These are phyloP conservation scores for Allantophomopsis lycopodina DNA, from an alignment of 2,329 filamentous ascomycete species.

Conservation along the genomic window DNA sequence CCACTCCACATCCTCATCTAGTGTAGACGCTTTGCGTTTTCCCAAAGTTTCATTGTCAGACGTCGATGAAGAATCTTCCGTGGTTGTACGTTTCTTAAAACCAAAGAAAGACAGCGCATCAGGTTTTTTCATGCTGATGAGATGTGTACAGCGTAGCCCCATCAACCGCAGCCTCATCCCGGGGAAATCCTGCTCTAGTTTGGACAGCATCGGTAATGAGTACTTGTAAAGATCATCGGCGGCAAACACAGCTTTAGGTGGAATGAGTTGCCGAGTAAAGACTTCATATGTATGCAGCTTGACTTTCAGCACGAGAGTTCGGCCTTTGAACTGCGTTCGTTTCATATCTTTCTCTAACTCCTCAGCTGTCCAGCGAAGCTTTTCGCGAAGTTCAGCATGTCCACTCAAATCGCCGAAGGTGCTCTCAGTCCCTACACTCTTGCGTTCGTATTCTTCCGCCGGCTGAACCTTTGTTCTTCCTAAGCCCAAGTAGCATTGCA, in stretches of 20 bases:
- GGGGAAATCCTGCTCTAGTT: slow-evolving; percentile 60
- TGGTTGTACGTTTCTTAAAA: slow-evolving; percentile 23
- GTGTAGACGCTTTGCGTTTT: slow-evolving; percentile 22
- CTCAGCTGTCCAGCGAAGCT: slow-evolving; percentile 68
- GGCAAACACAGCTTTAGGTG: slow-evolving; percentile 55
- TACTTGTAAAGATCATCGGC: slow-evolving; percentile 77
- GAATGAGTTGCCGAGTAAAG: slow-evolving; percentile 65
- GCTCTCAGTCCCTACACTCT: slow-evolving; percentile 86
- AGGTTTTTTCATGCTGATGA: slow-evolving; percentile 73
- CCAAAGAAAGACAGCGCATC: slow-evolving; percentile 74
- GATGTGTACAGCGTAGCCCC: slow-evolving; percentile 76
- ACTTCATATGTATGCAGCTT: slow-evolving; percentile 94
- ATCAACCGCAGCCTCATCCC: slow-evolving; percentile 71
- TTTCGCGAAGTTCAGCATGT: slow-evolving; percentile 53
- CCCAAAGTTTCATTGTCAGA: slow-evolving; percentile 4
- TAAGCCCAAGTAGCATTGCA: slow-evolving; percentile 73
- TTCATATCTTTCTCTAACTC: slow-evolving; percentile 79
- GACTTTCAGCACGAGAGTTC: slow-evolving; percentile 84
- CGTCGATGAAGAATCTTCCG: slow-evolving; percentile 7
- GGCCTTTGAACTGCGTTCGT: slow-evolving; percentile 69
- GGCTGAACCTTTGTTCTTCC: slow-evolving; percentile 78
- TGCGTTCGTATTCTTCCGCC: slow-evolving; percentile 79
- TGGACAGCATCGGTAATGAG: slow-evolving; percentile 69
- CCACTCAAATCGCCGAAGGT: slow-evolving; percentile 76
- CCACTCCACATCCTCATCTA: slow-evolving; percentile 35